Conservation (phyloP, 345 rosid species). For the Carallia pectinifolia region DNA sequence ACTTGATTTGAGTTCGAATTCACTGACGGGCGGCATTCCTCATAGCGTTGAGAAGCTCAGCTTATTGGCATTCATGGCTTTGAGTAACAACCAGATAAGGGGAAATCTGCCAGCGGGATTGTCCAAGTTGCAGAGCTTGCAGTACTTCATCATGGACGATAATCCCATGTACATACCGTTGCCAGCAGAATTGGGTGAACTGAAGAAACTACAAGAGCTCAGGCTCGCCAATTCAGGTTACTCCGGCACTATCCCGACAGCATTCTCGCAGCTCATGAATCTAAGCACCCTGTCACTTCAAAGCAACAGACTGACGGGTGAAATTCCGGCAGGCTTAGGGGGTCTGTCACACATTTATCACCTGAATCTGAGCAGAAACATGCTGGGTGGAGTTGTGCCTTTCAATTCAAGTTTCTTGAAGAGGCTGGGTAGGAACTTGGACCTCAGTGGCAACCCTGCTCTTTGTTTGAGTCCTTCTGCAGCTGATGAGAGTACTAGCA, state of each 20-base stretch:
- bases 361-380: conserved; percentile 73
- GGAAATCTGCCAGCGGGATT: conserved; percentile 63
- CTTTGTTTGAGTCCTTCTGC: conserved; percentile 73
- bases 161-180: conserved; percentile 66
- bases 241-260: conserved; percentile 59
- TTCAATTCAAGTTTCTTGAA: conserved; percentile 60
- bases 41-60: conserved; percentile 48
- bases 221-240: conserved; percentile 77
- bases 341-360: conserved; percentile 60
- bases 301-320: conserved; percentile 69
- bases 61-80: conserved; percentile 61
- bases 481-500: conserved; percentile 17
- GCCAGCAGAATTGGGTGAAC: conserved; percentile 56
- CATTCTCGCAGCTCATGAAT: conserved; percentile 51
- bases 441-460: conserved; percentile 71
- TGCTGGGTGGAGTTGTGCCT: conserved; percentile 66
- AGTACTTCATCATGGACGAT: conserved; percentile 83
- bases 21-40: conserved; percentile 57
- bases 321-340: conserved; percentile 55
- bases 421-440: conserved; percentile 74
- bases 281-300: conserved; percentile 78
- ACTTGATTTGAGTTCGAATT: conserved; percentile 82
- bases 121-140: conserved; percentile 54
- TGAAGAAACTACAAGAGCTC: conserved; percentile 68
- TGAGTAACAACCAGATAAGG: conserved; percentile 63